Base-by-base conservation (phyloP, 768 basidiomycete species). In the Mycena chlorophos region DNA sequence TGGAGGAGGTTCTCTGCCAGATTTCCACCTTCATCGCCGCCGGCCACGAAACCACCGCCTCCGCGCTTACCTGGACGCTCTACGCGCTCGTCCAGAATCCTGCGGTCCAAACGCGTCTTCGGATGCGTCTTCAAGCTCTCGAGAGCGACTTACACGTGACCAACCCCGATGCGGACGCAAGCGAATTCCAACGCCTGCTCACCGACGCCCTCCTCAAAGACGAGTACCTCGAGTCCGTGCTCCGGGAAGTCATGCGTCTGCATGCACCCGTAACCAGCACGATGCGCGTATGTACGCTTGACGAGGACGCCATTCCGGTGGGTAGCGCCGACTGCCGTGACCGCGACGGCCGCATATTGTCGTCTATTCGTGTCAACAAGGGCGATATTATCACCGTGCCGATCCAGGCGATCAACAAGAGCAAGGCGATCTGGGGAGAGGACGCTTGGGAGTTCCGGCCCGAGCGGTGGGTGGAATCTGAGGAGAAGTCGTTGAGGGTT, bases 371-470 rank as follows among this genome's bases (percentile, higher is more conserved):
- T 54, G 64, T 82, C 40, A 65, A 73, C 51, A 72, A 74, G 61
- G 76, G 82, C 45, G 83, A 86, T 60, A 78, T 79, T 57, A 75
- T 88, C 65, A 79, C 79, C 2, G 74, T 89, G 47, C 82, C 83
- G 5, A 81, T 85, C 46, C 75, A 79, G 59, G 78, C 82, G 1
- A 75, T 86, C 64, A 87, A 91, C 68, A 78, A 79, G 63, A 75
- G 73, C 58, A 53, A 54, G 49, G 71, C 69, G 28, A 69, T 86
- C 19, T 91, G 87, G 83, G 88, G 89, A 14, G 73, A 73, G 25
- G 86, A 91, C 64, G 85, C 86, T n/a, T 65, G 73, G 38, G 72
- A 70, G 57, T 89, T 89, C 73, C 74, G 80, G 52, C 84, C 84
- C 31, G 82, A 83, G 58, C 71, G 84, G 28, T 86, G 81, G 83